phyloP scores from a whole-genome alignment of 345 rosid species.

The Conringia planisiliqua region DNA sequence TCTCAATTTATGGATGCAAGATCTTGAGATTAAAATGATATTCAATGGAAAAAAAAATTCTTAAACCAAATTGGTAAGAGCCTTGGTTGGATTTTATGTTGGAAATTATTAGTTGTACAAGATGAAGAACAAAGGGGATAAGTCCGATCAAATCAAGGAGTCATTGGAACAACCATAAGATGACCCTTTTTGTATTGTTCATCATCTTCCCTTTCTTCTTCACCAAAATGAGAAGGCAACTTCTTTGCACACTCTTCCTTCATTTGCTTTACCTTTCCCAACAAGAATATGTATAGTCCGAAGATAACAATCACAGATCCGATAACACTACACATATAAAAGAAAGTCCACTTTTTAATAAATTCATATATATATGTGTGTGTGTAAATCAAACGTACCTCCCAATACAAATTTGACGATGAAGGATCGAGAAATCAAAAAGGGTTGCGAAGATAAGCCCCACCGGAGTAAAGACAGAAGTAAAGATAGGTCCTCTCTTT shows the following conservation, averaged over 20 bases:
- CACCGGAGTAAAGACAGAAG: conserved; percentile 36
- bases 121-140: neutral
- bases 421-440: conserved; percentile 35
- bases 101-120: neutral
- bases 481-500: conserved; percentile 37
- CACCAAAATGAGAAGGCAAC: conserved; percentile 5
- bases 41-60: neutral
- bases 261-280: conserved; percentile 31
- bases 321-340: conserved; percentile 21
- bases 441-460: conserved; percentile 37
- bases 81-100: neutral
- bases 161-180: conserved; percentile 35
- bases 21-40: too few relatives aligned
- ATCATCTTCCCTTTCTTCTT: conserved; percentile 21
- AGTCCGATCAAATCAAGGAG: conserved; percentile 16
- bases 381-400: conserved; percentile 6
- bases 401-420: conserved; percentile 30
- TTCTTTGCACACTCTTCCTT: conserved; percentile 16
- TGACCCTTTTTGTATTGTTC: conserved; percentile 30
- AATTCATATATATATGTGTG: neutral
- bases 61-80: neutral
- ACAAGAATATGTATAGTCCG: conserved; percentile 34
- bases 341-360: neutral
- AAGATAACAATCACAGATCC: conserved; percentile 33
- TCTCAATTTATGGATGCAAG: too few relatives aligned